Evolutionary conservation across 495 filamentous ascomycete species (phyloP).

Genomic region (Penicillium lividum): DNA sequence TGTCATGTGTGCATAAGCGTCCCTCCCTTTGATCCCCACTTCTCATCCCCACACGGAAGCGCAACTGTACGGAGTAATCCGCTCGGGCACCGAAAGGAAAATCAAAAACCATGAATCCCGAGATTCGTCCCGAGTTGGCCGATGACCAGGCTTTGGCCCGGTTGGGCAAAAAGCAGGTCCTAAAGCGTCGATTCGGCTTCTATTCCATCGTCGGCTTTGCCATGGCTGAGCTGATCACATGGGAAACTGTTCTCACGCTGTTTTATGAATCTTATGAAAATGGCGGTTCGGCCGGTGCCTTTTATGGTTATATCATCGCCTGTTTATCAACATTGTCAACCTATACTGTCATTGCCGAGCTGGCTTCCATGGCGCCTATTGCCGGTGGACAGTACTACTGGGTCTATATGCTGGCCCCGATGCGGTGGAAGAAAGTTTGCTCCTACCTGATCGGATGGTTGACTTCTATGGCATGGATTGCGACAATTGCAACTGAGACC

Average conservation of each 20-base stretch:
- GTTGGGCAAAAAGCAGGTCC: slow-evolving; percentile 41
- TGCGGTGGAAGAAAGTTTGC: slow-evolving; percentile 31
- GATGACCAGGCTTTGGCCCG: slow-evolving; percentile 34
- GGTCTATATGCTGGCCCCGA: slow-evolving; percentile 42
- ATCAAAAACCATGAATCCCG: slow-evolving; percentile 9
- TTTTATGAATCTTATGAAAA: slow-evolving; percentile 33
- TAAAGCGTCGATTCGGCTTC: slow-evolving; percentile 41
- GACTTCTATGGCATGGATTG: slow-evolving; percentile 37
- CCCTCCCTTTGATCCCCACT: background rate
- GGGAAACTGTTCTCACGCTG: slow-evolving; percentile 37
- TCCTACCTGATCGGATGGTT: slow-evolving; percentile 46
- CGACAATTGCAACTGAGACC: slow-evolving; percentile 33
- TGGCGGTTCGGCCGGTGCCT: slow-evolving; percentile 49
- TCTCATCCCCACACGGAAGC: background rate
- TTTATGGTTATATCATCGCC: slow-evolving; percentile 51
- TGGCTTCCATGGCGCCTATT: slow-evolving; percentile 49
- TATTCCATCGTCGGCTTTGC: slow-evolving; percentile 42
- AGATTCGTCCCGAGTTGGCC: slow-evolving; percentile 11
- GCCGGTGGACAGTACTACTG: slow-evolving; percentile 47
- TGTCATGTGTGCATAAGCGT: slow-evolving; percentile 3
- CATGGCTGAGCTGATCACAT: slow-evolving; percentile 38
- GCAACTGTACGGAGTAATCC: background rate
- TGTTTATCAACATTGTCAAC: slow-evolving; percentile 49
- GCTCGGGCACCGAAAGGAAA: background rate
- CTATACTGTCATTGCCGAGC: slow-evolving; percentile 47